phyloP scores from a whole-genome alignment of 495 filamentous ascomycete genomes.

The Aspergillus baeticus region DNA sequence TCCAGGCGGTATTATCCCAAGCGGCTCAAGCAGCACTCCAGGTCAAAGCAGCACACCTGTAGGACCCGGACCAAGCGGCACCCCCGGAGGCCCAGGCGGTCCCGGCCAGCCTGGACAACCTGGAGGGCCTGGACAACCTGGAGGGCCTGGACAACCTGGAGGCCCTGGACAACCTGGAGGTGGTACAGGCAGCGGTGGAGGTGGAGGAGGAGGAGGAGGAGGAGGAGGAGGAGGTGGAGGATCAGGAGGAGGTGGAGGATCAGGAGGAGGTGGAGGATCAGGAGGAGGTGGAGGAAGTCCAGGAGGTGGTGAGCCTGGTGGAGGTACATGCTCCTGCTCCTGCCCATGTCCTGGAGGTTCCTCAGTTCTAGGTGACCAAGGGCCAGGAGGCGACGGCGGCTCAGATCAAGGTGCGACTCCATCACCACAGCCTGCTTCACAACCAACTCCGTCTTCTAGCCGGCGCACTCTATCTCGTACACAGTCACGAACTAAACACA shows the following conservation, averaged over 20 bases:
- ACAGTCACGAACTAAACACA: too few species aligned
- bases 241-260: background rate
- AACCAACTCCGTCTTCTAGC: background rate
- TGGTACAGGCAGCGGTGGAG: background rate
- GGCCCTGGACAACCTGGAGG: background rate
- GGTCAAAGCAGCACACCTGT: background rate
- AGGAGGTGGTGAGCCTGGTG: background rate
- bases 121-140: constrained; percentile 4
- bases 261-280: background rate
- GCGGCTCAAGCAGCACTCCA: background rate
- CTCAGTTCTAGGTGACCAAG: too few species aligned
- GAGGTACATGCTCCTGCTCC: too few species aligned
- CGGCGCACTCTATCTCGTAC: too few species aligned
- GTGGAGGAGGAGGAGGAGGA: background rate
- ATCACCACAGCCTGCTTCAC: too few species aligned
- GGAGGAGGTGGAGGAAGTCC: background rate
- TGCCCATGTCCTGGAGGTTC: too few species aligned
- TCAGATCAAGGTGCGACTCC: too few species aligned
- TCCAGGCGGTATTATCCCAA: background rate
- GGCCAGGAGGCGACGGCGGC: too few species aligned
- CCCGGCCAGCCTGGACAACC: constrained; percentile 1
- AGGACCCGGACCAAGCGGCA: background rate
- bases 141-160: constrained; percentile 3
- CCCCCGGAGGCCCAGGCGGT: constrained; percentile 1
- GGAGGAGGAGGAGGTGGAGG: background rate